A percentile compares a stretch with the other conserved stretches of the same genome.
Evolutionary conservation across 345 rosid genomes (phyloP).

Genomic region (Salix udensis): DNA sequence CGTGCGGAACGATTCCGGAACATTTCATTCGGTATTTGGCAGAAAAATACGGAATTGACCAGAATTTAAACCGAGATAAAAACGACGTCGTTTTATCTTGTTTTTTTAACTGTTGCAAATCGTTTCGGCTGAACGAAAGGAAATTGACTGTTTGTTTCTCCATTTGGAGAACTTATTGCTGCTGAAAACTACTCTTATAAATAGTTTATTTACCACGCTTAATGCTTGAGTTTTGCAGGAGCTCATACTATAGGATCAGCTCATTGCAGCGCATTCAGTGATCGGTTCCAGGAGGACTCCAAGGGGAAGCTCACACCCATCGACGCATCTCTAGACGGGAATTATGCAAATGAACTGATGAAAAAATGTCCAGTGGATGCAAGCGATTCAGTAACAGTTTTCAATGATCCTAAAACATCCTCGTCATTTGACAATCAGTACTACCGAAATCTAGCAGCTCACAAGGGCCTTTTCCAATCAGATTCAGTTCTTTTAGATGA

Average conservation of each 20-base stretch:
- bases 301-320: slow-evolving; percentile 41
- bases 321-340: slow-evolving; percentile 51
- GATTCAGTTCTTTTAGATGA: slow-evolving; percentile 62
- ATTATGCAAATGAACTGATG: slow-evolving; percentile 49
- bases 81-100: no score
- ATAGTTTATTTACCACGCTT: background rate
- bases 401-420: slow-evolving; percentile 61
- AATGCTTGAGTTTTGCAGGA: slow-evolving; percentile 34
- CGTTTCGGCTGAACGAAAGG: no score
- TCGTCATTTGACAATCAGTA: slow-evolving; percentile 62
- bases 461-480: slow-evolving; percentile 66
- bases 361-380: slow-evolving; percentile 44
- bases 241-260: slow-evolving; percentile 80
- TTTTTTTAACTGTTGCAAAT: no score
- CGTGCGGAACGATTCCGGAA: rapidly evolving
- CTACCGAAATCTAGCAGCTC: slow-evolving; percentile 45
- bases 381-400: slow-evolving; percentile 41
- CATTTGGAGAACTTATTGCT: no score
- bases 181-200: background rate
- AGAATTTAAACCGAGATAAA: no score
- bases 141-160: no score
- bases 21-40: no score
- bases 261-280: slow-evolving; percentile 67
- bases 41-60: no score
- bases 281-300: slow-evolving; percentile 45